A percentile compares a stretch with the other conserved stretches of the same genome.
Conservation (phyloP, 495 filamentous ascomycete species). For the Neurospora tetraspora region DNA sequence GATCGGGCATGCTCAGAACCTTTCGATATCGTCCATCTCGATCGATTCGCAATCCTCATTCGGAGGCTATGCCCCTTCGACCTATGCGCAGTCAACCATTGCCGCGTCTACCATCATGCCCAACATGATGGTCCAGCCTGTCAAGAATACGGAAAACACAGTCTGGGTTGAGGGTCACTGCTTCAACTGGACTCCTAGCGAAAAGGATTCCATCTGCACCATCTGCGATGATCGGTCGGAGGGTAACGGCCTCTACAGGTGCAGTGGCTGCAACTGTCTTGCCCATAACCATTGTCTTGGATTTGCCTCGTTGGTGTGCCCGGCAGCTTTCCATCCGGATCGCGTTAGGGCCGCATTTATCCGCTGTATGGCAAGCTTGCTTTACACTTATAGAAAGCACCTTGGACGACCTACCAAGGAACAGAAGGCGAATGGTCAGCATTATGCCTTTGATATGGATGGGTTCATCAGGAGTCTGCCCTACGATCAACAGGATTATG, state of each 20-base stretch:
- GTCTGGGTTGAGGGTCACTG: slow-evolving; percentile 94
- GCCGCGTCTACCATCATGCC: slow-evolving; percentile 98
- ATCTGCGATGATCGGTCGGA: slow-evolving; percentile 87
- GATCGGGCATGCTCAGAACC: slow-evolving; percentile 63
- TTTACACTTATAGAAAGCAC: slow-evolving; percentile 91
- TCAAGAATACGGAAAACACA: slow-evolving; percentile 74
- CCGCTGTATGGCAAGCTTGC: slow-evolving; percentile 82
- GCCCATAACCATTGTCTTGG: slow-evolving; percentile 76
- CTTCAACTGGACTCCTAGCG: slow-evolving; percentile 60
- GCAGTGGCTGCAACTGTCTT: slow-evolving; percentile 62
- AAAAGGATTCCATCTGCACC: slow-evolving; percentile 61
- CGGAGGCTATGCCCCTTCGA: slow-evolving; percentile 81
- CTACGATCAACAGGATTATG: slow-evolving; percentile 82
- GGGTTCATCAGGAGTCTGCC: slow-evolving; percentile 85
- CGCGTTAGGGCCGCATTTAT: slow-evolving; percentile 90
- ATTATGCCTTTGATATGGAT: slow-evolving; percentile 93
- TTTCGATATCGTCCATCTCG: slow-evolving; percentile 75
- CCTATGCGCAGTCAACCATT: slow-evolving; percentile 93
- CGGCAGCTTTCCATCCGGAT: slow-evolving; percentile 80
- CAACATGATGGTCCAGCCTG: slow-evolving; percentile 73
- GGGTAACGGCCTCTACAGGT: slow-evolving; percentile 76
- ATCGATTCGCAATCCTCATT: slow-evolving; percentile 64
- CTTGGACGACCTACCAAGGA: slow-evolving; percentile 65
- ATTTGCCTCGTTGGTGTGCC: slow-evolving; percentile 77
- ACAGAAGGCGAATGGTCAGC: slow-evolving; percentile 74